phyloP scores from a whole-genome alignment of 73 alveolate genomes.

The Tetrahymena thermophila region DNA sequence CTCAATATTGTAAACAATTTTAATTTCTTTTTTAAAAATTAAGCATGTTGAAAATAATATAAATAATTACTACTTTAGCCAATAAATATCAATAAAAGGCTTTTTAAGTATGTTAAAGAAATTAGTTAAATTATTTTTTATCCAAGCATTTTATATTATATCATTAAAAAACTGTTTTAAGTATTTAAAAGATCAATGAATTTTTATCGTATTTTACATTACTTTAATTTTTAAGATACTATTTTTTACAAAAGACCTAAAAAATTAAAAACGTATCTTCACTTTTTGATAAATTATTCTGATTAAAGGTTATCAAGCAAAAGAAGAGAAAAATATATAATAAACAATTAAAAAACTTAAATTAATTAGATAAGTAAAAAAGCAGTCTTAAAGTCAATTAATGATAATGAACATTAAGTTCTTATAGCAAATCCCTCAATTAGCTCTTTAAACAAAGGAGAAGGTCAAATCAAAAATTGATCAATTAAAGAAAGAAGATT shows the following conservation, averaged over 20 bases:
- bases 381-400: background rate
- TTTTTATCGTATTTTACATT: too few relatives aligned
- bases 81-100: too few relatives aligned
- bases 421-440: background rate
- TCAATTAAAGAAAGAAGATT: background rate
- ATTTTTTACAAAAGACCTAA: background rate
- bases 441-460: background rate
- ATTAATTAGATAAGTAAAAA: background rate
- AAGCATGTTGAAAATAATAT: too few relatives aligned
- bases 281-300: background rate
- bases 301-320: background rate
- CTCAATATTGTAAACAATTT: too few relatives aligned
- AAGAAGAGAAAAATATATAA: background rate
- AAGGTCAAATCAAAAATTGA: background rate
- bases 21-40: too few relatives aligned
- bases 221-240: background rate
- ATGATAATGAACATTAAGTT: background rate
- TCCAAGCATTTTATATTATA: too few relatives aligned
- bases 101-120: too few relatives aligned
- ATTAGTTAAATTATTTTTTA: too few relatives aligned
- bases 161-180: background rate
- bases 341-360: background rate
- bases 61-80: too few relatives aligned
- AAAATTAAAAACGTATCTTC: background rate
- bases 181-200: background rate